Evolutionary conservation across 306 rosid genomes (phyloP), one percentile per base, ranked within the genome.

Genomic region (Sesbania bispinosa): DNA sequence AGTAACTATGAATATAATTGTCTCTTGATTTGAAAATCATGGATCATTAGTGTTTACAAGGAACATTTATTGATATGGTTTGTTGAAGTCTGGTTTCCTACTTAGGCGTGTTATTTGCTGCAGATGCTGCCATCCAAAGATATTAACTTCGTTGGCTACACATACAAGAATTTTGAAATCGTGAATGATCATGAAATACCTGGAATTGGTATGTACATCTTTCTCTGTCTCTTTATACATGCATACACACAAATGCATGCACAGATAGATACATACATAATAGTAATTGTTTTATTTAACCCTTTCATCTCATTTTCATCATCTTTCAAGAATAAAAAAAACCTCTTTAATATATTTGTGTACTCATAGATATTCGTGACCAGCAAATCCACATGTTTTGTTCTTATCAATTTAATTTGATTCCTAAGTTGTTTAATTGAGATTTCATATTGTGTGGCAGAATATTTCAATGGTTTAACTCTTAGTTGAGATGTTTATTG

Each of bases 101-200:
- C 74, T 71, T 58, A 58, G 76, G 55, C 48, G n/a, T 50, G 38
- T 47, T 29, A 32, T 71, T 67, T 72, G 30, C 63, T 85, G 83
- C 87, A 93, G 98, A 93, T 93, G 98, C 79, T 93, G 69, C 86
- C 97, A 19, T 93, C 98, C 10, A 90, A 88, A 77, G 98, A 93
- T 79, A 61, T 88, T 62, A 93, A 93, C 85, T 93, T 93, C 16
- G 98, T 90, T 51, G 98, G 98, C 4, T 93, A 93, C 83, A 93
- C 98, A 6, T 93, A 90, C 67, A 93, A 90, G 83, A 93, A 93
- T 85, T 83, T 85, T 5, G 98, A 93, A 78, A 87, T 93, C 16
- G 86, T 90, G 76, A 86, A 87, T 26, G 90, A 88, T 62, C 80
- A 82, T 71, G 91, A 90, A 60, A 64, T 85, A 67, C 96, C 97